A percentile compares a stretch with the other conserved stretches of the same genome.
Conservation (phyloP, 2,329 filamentous ascomycete genomes). For the Botrytis hyacinthi region DNA sequence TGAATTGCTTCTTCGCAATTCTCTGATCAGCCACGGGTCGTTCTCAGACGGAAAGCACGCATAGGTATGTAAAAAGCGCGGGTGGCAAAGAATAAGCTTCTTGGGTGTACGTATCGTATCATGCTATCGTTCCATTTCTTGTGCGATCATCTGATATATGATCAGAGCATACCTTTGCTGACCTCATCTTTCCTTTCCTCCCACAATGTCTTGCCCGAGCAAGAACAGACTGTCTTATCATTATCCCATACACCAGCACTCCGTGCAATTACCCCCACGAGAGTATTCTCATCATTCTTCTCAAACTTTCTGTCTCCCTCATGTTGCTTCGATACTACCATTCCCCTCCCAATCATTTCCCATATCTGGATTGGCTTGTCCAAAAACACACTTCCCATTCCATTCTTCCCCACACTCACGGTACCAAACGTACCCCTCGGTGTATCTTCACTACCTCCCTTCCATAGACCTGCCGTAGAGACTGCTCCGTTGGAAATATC, state of each 20-base stretch:
- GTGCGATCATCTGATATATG: constrained; percentile 29
- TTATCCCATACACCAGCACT: constrained; percentile 99
- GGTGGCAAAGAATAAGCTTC: neutral
- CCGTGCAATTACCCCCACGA: constrained; percentile 90
- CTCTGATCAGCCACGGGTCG: neutral
- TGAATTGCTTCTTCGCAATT: constrained; percentile 23
- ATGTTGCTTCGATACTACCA: constrained; percentile 73
- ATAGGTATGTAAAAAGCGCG: neutral
- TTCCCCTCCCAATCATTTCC: constrained; percentile 92
- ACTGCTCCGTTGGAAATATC: constrained; percentile 81
- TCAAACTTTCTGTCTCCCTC: constrained; percentile 58
- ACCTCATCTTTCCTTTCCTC: constrained; percentile 92
- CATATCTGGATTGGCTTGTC: constrained; percentile 83
- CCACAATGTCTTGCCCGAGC: constrained; percentile 97
- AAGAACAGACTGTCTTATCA: constrained; percentile 96
- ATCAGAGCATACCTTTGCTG: constrained; percentile 82
- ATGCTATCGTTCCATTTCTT: constrained; percentile 25
- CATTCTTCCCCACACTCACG: constrained; percentile 71
- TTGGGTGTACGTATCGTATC: neutral
- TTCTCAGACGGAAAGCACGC: constrained; percentile 3
- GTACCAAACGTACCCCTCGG: constrained; percentile 67
- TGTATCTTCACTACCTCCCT: constrained; percentile 43
- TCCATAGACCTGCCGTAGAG: constrained; percentile 80
- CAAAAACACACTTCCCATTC: constrained; percentile 75
- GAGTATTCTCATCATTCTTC: constrained; percentile 76